Conservation (phyloP, 2,329 filamentous ascomycete genomes). For the Stagonosporopsis rhizophila region DNA sequence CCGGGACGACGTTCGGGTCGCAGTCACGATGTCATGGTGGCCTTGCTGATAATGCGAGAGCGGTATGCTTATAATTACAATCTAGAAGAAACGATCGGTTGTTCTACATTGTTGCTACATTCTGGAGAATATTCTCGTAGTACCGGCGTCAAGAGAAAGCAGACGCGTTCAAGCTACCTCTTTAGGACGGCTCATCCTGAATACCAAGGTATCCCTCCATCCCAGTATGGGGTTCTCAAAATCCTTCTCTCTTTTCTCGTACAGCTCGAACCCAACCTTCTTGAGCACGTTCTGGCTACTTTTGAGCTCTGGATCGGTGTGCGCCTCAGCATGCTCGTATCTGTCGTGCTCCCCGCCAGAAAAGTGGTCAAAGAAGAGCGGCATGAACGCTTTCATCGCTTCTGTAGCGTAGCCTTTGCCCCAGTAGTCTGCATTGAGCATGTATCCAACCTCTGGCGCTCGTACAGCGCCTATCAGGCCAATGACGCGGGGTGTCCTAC, state of each 20-base stretch:
- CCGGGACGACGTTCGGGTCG: no score
- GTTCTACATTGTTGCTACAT: background rate
- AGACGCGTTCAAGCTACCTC: background rate
- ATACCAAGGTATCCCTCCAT: conserved; percentile 48
- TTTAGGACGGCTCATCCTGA: conserved; percentile 30
- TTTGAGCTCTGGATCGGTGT: conserved; percentile 59
- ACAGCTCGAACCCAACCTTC: conserved; percentile 63
- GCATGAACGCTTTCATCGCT: conserved; percentile 52
- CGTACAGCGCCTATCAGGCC: conserved; percentile 53
- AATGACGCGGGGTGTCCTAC: conserved; percentile 42
- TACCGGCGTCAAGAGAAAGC: background rate
- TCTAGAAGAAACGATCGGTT: background rate
- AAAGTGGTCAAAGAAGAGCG: conserved; percentile 50
- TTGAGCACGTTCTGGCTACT: conserved; percentile 64
- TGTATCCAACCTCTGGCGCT: conserved; percentile 53
- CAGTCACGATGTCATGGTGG: background rate
- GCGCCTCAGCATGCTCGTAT: conserved; percentile 52
- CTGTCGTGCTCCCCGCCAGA: conserved; percentile 33
- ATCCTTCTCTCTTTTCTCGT: conserved; percentile 52
- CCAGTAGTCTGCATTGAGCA: conserved; percentile 50
- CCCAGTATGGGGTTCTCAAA: conserved; percentile 49
- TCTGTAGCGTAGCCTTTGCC: conserved; percentile 55
- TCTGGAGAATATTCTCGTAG: no score
- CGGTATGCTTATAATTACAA: background rate
- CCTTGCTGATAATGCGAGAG: background rate